Evolutionary conservation across 305 asterid species (phyloP).

Genomic region (Fraxinus nigra): DNA sequence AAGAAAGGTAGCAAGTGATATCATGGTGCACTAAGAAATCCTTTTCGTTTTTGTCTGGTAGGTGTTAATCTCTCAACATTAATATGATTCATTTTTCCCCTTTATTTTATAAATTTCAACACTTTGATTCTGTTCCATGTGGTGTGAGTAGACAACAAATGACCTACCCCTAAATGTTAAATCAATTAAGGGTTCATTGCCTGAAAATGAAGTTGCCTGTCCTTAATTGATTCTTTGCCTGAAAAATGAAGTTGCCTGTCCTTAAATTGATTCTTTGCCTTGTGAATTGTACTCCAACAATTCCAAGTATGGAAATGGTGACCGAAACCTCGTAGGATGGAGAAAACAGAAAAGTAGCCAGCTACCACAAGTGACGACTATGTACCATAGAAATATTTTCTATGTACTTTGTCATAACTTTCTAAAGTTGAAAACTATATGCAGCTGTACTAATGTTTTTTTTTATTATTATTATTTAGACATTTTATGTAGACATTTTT

Average conservation of each 20-base stretch:
- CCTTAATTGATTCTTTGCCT: neutral
- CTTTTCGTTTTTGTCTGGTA: constrained; percentile 52
- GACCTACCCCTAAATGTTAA: constrained; percentile 37
- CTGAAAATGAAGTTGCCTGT: neutral
- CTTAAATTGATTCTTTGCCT: neutral
- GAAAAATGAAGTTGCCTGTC: neutral
- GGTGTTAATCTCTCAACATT: constrained; percentile 40
- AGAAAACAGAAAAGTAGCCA: neutral
- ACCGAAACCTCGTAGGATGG: neutral
- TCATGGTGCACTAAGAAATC: constrained; percentile 48
- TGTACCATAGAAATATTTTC: neutral
- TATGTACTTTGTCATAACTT: neutral
- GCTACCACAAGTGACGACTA: neutral
- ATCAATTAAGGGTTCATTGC: constrained; percentile 10
- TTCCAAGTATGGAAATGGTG: neutral
- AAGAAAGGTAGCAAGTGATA: constrained; percentile 27
- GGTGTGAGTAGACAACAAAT: constrained; percentile 36
- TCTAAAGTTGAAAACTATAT: neutral
- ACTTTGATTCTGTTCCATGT: neutral
- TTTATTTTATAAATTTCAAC: constrained; percentile 6
- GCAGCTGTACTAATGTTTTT: neutral
- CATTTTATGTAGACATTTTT: neutral
- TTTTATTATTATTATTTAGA: no score
- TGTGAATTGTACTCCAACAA: neutral
- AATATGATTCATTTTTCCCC: constrained; percentile 14